Evolutionary conservation across 2,329 filamentous ascomycete genomes (phyloP), one percentile per base, ranked within the genome.

Genomic region (Hyphodiscus sp.): DNA sequence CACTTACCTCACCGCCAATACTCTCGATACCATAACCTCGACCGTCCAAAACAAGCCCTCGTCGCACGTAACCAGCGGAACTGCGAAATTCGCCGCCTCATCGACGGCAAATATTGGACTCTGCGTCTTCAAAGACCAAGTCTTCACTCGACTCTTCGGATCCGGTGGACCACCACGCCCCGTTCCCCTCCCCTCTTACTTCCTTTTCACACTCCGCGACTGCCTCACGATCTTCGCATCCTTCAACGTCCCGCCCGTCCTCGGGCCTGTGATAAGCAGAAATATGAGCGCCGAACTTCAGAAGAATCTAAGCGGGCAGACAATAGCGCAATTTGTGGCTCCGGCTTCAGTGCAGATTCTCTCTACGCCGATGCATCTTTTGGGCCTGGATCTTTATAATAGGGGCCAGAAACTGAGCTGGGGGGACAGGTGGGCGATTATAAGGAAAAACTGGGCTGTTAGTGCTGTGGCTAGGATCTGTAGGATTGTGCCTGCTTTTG

Each of bases 1-100:
- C 61, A 97, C 92, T 55, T 96, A 96, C 74, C 74, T 94, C 13
- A 90, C 89, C 1, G 91, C 92, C 59, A 96, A 96, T 74, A 73
- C 80, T 13, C 82, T 96, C 67, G 92, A 97, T 73, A 96, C 92
- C 0, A 70, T 82, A 47, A 75, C 83, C 45, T 86, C 89, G 5
- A 90, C 87, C 1, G 61, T 83, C 15, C 70, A 74, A 47, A 73
- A 80, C 65, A 71, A 74, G 16, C 74, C 83, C 33, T 80, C 87
- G 7, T 73, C 76, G 6, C 70, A 75, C 61, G 84, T 89, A 29
- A 91, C 89, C 0, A 77, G 87, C 9, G 91, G 91, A 52, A 79
- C 84, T 0, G 71, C 81, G 57, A 96, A 96, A 69, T 96, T 97
- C 73, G 73, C 83, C 63, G 84, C 87, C 49, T 92, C 89, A 1